phyloP scores from a whole-genome alignment of 163 green algal species.

The Scenedesmus sp. region DNA sequence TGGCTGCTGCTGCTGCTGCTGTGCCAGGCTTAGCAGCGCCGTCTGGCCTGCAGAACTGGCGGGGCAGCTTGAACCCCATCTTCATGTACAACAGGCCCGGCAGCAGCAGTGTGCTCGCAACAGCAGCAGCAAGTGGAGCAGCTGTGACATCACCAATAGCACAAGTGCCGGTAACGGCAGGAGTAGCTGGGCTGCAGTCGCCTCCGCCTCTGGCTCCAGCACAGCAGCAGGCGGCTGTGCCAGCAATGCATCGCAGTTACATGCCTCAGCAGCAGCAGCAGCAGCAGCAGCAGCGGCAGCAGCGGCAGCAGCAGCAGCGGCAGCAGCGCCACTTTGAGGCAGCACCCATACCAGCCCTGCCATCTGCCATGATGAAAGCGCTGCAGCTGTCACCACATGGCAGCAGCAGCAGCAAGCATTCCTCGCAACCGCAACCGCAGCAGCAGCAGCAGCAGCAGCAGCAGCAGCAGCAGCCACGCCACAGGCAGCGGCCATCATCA shows the following conservation, averaged over 20 bases:
- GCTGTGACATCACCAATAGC: too few relatives aligned
- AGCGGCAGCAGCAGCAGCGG: too few relatives aligned
- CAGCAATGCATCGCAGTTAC: too few relatives aligned
- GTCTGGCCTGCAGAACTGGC: slow-evolving; percentile 13
- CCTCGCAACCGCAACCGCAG: not conserved
- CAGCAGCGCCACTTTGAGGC: too few relatives aligned
- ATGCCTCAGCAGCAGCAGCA: not conserved
- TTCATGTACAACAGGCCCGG: slow-evolving; percentile 41
- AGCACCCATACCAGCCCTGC: too few relatives aligned
- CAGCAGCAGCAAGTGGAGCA: not conserved
- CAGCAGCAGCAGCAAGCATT: too few relatives aligned
- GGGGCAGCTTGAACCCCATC: slow-evolving; percentile 24
- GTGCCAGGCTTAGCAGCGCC: too few relatives aligned
- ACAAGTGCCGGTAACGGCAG: not conserved
- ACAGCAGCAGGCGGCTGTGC: not conserved
- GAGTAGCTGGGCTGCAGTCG: too few relatives aligned
- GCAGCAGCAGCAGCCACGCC: not conserved
- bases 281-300: not conserved
- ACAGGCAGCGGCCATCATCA: not conserved
- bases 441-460: not conserved
- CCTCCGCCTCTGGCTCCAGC: too few relatives aligned
- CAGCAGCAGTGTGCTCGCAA: not conserved
- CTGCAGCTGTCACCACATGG: not conserved
- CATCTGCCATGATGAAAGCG: too few relatives aligned
- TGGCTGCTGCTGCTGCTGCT: not conserved